Percentiles rank a stretch among this genome's conserved stretches.
Evolutionary conservation across 108 stramenopile genomes (phyloP).

Genomic region (Skeletonema menzelii): DNA sequence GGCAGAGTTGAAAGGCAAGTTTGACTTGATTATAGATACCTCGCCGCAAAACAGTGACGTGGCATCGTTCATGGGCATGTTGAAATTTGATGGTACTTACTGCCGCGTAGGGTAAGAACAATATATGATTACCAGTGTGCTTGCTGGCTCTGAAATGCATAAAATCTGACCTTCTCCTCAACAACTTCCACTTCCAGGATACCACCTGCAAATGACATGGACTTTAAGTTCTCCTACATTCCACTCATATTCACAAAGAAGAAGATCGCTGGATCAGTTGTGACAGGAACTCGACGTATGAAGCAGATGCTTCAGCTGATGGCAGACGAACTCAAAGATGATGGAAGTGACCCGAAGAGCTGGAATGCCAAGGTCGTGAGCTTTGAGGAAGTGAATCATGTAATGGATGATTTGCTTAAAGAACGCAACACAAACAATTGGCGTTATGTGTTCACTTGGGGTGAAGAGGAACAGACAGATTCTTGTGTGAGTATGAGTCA

Average conservation of each 20-base stretch:
- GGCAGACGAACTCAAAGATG: constrained; percentile 2
- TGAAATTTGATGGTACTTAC: constrained; percentile 33
- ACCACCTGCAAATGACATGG: constrained; percentile 17
- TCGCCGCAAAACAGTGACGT: constrained; percentile 21
- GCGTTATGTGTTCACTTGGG: constrained; percentile 21
- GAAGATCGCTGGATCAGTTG: constrained; percentile 43
- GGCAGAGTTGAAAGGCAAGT: constrained; percentile 15
- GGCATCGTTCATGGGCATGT: constrained; percentile 6
- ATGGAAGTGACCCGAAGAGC: constrained; percentile 9
- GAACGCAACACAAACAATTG: constrained; percentile 6
- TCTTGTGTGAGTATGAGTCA: too few species aligned
- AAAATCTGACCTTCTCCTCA: too few species aligned
- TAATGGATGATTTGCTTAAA: constrained; percentile 19
- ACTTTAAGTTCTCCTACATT: constrained; percentile 14
- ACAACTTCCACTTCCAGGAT: background rate
- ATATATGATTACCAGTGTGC: too few species aligned
- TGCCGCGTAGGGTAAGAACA: constrained; percentile 7
- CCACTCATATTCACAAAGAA: constrained; percentile 26
- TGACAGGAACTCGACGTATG: constrained; percentile 23
- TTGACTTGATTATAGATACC: constrained; percentile 31
- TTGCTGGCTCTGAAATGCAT: too few species aligned
- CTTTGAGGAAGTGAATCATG: constrained; percentile 9
- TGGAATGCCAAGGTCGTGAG: constrained; percentile 26
- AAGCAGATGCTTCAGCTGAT: constrained; percentile 22
- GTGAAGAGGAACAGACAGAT: too few species aligned